Conservation (phyloP, 2,329 filamentous ascomycete genomes). For the Colletotrichum sp. region DNA sequence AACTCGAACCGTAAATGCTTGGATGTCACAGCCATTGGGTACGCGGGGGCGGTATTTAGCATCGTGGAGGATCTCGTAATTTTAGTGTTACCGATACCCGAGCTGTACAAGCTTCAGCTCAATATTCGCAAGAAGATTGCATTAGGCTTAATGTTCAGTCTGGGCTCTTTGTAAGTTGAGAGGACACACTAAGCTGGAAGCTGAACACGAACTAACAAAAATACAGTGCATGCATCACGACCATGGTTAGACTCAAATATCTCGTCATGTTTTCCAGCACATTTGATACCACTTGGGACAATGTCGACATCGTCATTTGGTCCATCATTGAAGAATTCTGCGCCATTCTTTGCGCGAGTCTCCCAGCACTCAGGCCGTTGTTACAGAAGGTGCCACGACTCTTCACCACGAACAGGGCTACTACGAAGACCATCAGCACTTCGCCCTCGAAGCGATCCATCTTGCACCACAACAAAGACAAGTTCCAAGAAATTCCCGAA, state of each 20-base stretch:
- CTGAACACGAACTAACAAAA: background rate
- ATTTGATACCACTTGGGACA: constrained; percentile 31
- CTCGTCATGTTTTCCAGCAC: constrained; percentile 19
- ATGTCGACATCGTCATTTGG: constrained; percentile 36
- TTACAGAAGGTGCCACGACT: constrained; percentile 22
- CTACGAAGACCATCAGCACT: background rate
- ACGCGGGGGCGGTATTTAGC: constrained; percentile 70
- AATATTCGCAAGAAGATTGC: constrained; percentile 71
- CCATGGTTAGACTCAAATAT: constrained; percentile 23
- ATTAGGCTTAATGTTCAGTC: constrained; percentile 68
- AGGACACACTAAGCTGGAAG: constrained; percentile 23
- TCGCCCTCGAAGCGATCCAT: constrained; percentile 2
- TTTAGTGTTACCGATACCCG: constrained; percentile 69
- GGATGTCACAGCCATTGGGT: constrained; percentile 68
- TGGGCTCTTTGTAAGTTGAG: constrained; percentile 67
- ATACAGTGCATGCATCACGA: constrained; percentile 22
- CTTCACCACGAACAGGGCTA: constrained; percentile 17
- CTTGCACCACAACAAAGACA: background rate
- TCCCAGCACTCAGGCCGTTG: constrained; percentile 45
- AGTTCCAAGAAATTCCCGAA: background rate
- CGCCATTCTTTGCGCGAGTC: constrained; percentile 48
- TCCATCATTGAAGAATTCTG: constrained; percentile 34
- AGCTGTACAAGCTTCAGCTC: constrained; percentile 66
- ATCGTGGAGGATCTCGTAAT: constrained; percentile 72
- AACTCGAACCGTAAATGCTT: constrained; percentile 50